Evolutionary conservation across 2,329 filamentous ascomycete species (phyloP).

Genomic region (Pseudocercospora cruenta): DNA sequence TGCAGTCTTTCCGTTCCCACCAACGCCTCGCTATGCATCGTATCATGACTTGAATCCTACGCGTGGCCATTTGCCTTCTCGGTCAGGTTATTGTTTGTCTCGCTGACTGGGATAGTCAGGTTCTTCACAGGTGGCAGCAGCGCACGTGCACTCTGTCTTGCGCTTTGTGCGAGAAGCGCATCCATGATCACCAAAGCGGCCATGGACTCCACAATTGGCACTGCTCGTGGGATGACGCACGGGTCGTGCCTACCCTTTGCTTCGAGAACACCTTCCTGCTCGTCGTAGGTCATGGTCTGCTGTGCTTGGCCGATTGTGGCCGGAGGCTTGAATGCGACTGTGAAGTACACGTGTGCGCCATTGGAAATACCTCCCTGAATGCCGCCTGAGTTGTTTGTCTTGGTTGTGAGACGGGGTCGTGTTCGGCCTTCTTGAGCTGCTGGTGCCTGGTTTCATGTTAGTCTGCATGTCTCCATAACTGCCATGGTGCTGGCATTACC

Average conservation of each 20-base stretch:
- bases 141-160: conserved; percentile 55
- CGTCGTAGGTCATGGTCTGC: conserved; percentile 78
- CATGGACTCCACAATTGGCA: conserved; percentile 92
- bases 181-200: conserved; percentile 85
- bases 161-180: conserved; percentile 80
- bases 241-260: conserved; percentile 95
- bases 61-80: conserved; percentile 25
- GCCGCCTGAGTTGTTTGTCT: conserved; percentile 93
- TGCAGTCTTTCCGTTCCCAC: background rate
- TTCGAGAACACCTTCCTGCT: conserved; percentile 74
- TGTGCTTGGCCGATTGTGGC: conserved; percentile 92
- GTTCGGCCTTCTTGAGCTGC: conserved; percentile 41
- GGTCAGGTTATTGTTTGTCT: conserved; percentile 32
- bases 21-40: background rate
- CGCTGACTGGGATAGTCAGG: conserved; percentile 29
- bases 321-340: conserved; percentile 90
- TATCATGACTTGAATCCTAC: background rate
- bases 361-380: conserved; percentile 96
- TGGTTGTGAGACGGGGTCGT: conserved; percentile 72
- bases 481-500: background rate
- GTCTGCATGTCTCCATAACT: background rate
- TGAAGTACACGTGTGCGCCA: conserved; percentile 91
- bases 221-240: conserved; percentile 82
- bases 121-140: conserved; percentile 47
- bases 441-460: conserved; percentile 42